Evolutionary conservation across 176 grass and related monocot genomes (phyloP), one percentile per base, ranked within the genome.

Genomic region (Tuctoria greenei): DNA sequence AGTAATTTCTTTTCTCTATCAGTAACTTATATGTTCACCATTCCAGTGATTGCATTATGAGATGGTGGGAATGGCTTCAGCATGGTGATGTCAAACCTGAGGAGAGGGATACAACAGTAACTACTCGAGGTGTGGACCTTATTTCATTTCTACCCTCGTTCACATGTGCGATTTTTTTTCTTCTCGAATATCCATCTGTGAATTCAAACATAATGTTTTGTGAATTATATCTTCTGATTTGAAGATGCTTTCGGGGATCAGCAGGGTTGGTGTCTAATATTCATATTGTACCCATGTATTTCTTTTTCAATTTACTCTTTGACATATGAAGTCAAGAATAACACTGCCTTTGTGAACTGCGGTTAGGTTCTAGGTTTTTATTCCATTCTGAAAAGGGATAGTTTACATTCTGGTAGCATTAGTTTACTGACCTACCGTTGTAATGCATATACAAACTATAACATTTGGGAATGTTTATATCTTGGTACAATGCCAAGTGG

Each of bases 21-120:
- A 45, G 7, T 64, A 61, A 27, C 35, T 81, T 75, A 81, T 36
- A 64, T 67, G 59, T 70, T 86, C 21, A n/a, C 12, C 67, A 43
- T 87, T 87, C 45, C 66, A 93, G 91, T 86, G 79, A 92, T 44
- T 97, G 91, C 54, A 90, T 90, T 83, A 86, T 90, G 66, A 81
- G 79, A 81, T 98, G 84, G 88, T 98, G 95, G 95, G 84, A 89
- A 79, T 98, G 89, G 91, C 64, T 93, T 27, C 88, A 90, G 37
- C 71, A 87, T 52, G 73, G 52, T 70, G 86, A 78, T 16, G 39
- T 20, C 31, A 64, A 83, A 66, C 45, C 23, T n/a, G 75, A 69
- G 67, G 76, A 31, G 84, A 42, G 20, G 39, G 45, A 24, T 66
- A 47, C 72, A 71, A n/a, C 49, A 59, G 57, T 71, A 24, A 54